These are phyloP conservation scores for Xylariales sp. DNA, from an alignment of 2,329 filamentous ascomycete species.

Conservation along the genomic window DNA sequence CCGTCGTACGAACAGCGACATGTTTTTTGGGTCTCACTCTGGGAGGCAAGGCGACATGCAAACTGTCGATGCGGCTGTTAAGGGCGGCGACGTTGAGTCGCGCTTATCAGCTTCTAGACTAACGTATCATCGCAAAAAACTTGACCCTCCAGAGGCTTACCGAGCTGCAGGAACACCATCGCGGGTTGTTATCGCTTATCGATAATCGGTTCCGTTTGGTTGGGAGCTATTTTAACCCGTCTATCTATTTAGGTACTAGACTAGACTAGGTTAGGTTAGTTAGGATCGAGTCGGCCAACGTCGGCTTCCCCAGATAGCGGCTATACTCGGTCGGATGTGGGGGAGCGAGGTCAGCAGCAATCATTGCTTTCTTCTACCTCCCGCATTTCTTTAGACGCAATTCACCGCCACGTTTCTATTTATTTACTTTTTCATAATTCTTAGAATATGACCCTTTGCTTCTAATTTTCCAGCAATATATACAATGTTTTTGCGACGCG, in stretches of 20 bases:
- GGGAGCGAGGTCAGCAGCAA: constrained; percentile 31
- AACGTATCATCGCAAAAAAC: constrained; percentile 19
- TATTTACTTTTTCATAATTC: constrained; percentile 18
- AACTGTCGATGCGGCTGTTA: background rate
- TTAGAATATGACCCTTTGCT: background rate
- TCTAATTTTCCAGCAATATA: constrained; percentile 15
- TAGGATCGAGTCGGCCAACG: constrained; percentile 34
- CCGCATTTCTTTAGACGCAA: constrained; percentile 20
- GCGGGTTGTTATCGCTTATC: constrained; percentile 27
- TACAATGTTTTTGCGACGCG: constrained; percentile 67
- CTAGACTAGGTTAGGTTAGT: too few relatives aligned
- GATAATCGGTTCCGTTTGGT: constrained; percentile 20
- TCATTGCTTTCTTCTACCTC: constrained; percentile 27
- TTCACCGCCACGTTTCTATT: constrained; percentile 18
- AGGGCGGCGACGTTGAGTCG: constrained; percentile 5
- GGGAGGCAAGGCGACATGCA: background rate
- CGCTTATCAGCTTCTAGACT: constrained; percentile 20
- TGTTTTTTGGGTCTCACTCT: constrained; percentile 11
- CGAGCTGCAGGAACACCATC: constrained; percentile 41
- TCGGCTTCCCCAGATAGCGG: constrained; percentile 46
- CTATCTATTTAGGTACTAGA: too few relatives aligned
- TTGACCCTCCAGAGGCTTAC: constrained; percentile 13
- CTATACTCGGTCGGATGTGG: constrained; percentile 47
- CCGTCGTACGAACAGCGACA: constrained; percentile 45
- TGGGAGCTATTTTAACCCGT: too few relatives aligned